These are phyloP conservation scores for Asterionellopsis glacialis DNA, from an alignment of 108 stramenopile species.

Conservation along the genomic window DNA sequence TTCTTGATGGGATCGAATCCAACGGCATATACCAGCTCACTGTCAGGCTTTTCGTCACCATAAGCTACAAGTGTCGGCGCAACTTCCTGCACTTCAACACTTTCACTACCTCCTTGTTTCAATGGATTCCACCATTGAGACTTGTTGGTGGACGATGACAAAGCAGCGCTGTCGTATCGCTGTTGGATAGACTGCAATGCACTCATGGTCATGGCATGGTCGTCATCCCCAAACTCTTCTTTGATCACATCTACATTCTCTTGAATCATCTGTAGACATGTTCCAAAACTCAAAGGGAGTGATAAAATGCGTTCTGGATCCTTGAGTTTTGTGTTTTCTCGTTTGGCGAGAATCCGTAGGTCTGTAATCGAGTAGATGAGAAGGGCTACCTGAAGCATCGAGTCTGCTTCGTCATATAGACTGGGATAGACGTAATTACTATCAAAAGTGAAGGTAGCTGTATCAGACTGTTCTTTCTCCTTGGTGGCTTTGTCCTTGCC, in stretches of 20 bases:
- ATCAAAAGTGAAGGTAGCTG: no score
- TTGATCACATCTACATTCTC: conserved; percentile 14
- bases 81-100: no score
- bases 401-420: conserved; percentile 12
- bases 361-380: conserved; percentile 17
- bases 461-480: no score
- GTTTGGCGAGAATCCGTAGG: conserved; percentile 13
- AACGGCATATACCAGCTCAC: neutral
- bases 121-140: neutral
- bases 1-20: neutral
- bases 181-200: conserved; percentile 11
- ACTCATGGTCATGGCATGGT: conserved; percentile 12
- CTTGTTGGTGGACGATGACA: neutral
- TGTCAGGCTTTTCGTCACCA: neutral
- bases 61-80: neutral
- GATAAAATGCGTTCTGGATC: conserved; percentile 7
- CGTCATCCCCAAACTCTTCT: conserved; percentile 9
- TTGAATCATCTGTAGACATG: conserved; percentile 8
- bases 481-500: no score
- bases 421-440: conserved; percentile 5
- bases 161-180: neutral
- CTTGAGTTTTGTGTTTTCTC: conserved; percentile 6
- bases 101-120: neutral
- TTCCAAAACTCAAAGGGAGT: conserved; percentile 6
- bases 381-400: conserved; percentile 11